Conservation (phyloP, 768 basidiomycete genomes). For the Sarcodon aspratus region DNA sequence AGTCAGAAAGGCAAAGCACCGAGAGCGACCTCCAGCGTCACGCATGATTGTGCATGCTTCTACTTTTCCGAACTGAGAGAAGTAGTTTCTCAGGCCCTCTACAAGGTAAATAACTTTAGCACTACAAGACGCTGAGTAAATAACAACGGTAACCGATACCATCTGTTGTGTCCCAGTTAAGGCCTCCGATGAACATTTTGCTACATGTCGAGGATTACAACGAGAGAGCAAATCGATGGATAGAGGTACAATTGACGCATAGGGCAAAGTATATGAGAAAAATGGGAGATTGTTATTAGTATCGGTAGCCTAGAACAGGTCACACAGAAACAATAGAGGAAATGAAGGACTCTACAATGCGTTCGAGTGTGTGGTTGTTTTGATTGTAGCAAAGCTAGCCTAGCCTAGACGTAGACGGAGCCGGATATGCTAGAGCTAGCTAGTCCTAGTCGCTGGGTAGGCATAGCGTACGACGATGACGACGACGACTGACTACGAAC, state of each 20-base stretch:
- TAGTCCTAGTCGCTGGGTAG: slow-evolving; percentile 38
- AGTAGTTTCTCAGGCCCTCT: slow-evolving; percentile 80
- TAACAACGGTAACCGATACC: slow-evolving; percentile 50
- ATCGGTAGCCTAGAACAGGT: slow-evolving; percentile 64
- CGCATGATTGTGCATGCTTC: slow-evolving; percentile 99
- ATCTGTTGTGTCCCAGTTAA: slow-evolving; percentile 99
- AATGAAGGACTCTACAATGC: slow-evolving; percentile 68
- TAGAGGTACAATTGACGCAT: slow-evolving; percentile 9
- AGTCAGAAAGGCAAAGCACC: slow-evolving; percentile 97
- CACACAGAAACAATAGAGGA: slow-evolving; percentile 43
- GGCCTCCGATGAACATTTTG: slow-evolving; percentile 99
- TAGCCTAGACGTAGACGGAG: slow-evolving; percentile 64
- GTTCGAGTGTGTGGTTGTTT: slow-evolving; percentile 16
- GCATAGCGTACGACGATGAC: slow-evolving; percentile 28
- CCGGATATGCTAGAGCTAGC: slow-evolving; percentile 53
- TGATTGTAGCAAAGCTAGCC: slow-evolving; percentile 38
- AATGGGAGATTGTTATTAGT: slow-evolving; percentile 67
- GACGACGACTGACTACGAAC: slow-evolving; percentile 24
- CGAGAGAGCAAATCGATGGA: slow-evolving; percentile 4
- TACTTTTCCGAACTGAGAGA: slow-evolving; percentile 92
- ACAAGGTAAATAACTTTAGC: slow-evolving; percentile 26
- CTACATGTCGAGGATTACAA: slow-evolving; percentile 33
- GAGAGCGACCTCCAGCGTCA: slow-evolving; percentile 85
- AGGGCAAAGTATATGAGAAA: slow-evolving; percentile 25
- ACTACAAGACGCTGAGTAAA: slow-evolving; percentile 30